A percentile compares a stretch with the other conserved stretches of the same genome.
Conservation (phyloP, 805 yeast species). For the Wickerhamiella lipophila region DNA sequence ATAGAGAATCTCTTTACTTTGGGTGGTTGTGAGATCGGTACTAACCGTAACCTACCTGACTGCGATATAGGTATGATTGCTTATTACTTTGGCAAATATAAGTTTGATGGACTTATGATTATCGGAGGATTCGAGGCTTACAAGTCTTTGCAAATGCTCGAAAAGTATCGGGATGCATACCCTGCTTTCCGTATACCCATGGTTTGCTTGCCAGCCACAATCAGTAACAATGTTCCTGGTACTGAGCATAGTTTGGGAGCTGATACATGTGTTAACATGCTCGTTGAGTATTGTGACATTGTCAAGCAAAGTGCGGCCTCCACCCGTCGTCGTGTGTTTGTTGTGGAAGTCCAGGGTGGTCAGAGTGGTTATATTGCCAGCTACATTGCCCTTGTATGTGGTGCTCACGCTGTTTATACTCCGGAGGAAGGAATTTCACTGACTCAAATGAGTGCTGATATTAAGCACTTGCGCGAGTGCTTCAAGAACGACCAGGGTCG, state of each 20-base stretch:
- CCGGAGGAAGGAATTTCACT: conserved; percentile 75
- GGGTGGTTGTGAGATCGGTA: conserved; percentile 97
- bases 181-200: conserved; percentile 92
- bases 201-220: conserved; percentile 88
- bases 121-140: conserved; percentile 99
- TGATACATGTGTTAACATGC: conserved; percentile 87
- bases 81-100: conserved; percentile 77
- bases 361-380: conserved; percentile 90
- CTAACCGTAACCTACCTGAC: conserved; percentile 79
- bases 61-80: conserved; percentile 82
- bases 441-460: conserved; percentile 60
- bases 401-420: conserved; percentile 81
- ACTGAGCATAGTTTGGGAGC: conserved; percentile 91
- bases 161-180: conserved; percentile 59
- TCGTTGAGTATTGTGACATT: conserved; percentile 87
- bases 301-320: conserved; percentile 92
- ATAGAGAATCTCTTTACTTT: conserved; percentile 76
- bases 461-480: conserved; percentile 51
- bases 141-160: conserved; percentile 67
- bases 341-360: conserved; percentile 97
- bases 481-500: conserved; percentile 67
- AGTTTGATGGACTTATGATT: conserved; percentile 76
- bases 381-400: conserved; percentile 68
- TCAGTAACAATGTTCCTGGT: conserved; percentile 98
- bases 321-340: conserved; percentile 84